A percentile compares a stretch with the other conserved stretches of the same genome.
Evolutionary conservation across 768 basidiomycete genomes (phyloP).

Genomic region (Trametes elegans): DNA sequence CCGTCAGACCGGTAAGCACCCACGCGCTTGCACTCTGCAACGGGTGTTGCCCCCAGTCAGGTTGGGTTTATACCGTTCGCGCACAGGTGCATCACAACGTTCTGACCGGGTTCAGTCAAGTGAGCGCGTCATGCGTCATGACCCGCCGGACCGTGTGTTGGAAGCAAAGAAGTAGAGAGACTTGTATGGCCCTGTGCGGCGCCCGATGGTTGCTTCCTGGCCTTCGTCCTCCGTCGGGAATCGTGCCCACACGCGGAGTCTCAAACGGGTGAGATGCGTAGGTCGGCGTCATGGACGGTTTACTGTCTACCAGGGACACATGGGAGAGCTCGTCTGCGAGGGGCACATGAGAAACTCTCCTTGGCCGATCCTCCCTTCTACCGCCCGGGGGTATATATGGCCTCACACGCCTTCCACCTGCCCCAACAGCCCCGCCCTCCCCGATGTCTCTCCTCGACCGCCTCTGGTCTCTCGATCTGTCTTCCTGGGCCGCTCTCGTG

Average conservation of each 20-base stretch:
- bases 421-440: background rate
- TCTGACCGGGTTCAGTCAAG: too few relatives aligned
- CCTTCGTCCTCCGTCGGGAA: background rate
- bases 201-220: constrained; percentile 5
- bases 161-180: too few relatives aligned
- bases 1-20: too few relatives aligned
- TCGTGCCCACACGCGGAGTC: background rate
- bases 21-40: too few relatives aligned
- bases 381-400: background rate
- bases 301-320: background rate
- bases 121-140: too few relatives aligned
- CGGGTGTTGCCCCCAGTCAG: too few relatives aligned
- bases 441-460: constrained; percentile 18
- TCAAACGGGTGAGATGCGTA: too few relatives aligned
- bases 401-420: background rate
- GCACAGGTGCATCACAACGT: too few relatives aligned
- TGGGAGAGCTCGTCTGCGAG: background rate
- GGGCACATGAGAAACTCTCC: constrained; percentile 1
- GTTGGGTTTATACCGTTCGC: too few relatives aligned
- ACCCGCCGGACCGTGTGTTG: too few relatives aligned
- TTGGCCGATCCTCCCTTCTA: constrained; percentile 12
- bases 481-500: constrained; percentile 21
- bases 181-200: background rate
- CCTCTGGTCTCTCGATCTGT: constrained; percentile 13
- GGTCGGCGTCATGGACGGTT: constrained; percentile 2